Evolutionary conservation across 345 rosid species (phyloP), one percentile per base, ranked within the genome.

Genomic region (Trapa bicornis): DNA sequence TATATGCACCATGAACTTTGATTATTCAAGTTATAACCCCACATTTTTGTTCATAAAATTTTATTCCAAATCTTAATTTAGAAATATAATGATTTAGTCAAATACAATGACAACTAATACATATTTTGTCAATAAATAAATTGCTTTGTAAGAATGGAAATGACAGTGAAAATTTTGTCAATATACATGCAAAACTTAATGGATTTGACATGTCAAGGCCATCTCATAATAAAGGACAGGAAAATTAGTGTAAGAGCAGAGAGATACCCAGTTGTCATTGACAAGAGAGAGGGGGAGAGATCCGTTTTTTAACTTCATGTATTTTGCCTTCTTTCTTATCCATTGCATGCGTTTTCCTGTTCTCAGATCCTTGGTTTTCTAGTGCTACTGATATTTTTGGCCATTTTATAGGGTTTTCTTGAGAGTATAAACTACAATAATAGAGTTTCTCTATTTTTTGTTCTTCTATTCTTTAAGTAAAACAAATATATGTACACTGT

Each of bases 251-350:
- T 50, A 50, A 50, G 54, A 14, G 54, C 80, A 76, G 82, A 76
- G 82, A 58, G 81, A 79, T 70, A 69, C 78, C 74, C 74, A 78
- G 80, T 69, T 75, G 81, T 83, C 84, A 83, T 82, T 52, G 76
- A 68, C 52, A 66, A 66, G 83, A 54, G 60, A 79, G 81, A 79
- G 81, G 68, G 78, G 67, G 81, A 81, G 74, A 81, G 75, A 77
- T 73, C 75, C 77, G 75, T 11, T 77, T 77, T 73, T 41, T 68
- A 65, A 47, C 60, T 54, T n/a, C 7, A 6, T 29, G 2, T n/a
- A 6, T 54, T 54, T 4, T 22, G 29, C 29, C 22, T 64, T 8
- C 14, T 72, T 67, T 41, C 43, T 36, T 67, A 66, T 53, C 64
- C 52, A 17, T 50, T 50, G 54, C 54, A 50, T 50, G 54, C 16